A percentile compares a stretch with the other conserved stretches of the same genome.
Conservation (phyloP, 768 basidiomycete species). For the Kwoniella botswanensis region DNA sequence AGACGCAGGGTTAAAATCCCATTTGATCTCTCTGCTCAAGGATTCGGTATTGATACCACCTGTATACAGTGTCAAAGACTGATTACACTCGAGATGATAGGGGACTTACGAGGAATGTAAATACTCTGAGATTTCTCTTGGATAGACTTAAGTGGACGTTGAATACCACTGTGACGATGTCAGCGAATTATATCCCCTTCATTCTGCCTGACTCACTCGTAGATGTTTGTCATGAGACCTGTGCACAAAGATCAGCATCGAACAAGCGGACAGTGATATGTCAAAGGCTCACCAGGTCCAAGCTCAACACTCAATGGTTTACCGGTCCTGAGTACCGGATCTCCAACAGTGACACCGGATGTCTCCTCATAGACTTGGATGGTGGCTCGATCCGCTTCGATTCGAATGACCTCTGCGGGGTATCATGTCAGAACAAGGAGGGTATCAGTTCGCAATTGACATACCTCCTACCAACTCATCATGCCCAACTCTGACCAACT, state of each 20-base stretch:
- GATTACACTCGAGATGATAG: not conserved
- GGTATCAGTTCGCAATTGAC: slow-evolving; percentile 7
- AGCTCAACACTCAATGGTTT: slow-evolving; percentile 98
- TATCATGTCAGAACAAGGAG: not conserved
- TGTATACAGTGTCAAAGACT: not conserved
- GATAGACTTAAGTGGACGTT: slow-evolving; percentile 85
- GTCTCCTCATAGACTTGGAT: slow-evolving; percentile 99
- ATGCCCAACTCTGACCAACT: slow-evolving; percentile 83
- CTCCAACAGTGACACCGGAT: slow-evolving; percentile 97
- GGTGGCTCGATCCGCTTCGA: slow-evolving; percentile 96
- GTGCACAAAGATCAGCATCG: slow-evolving; percentile 16
- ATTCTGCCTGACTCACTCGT: slow-evolving; percentile 63
- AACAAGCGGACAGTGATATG: too few species aligned
- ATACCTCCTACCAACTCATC: slow-evolving; percentile 95
- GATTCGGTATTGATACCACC: slow-evolving; percentile 98
- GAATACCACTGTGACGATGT: slow-evolving; percentile 69
- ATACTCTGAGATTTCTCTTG: slow-evolving; percentile 98
- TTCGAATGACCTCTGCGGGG: slow-evolving; percentile 94
- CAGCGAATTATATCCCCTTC: not conserved
- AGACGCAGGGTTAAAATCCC: slow-evolving; percentile 89
- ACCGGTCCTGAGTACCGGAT: slow-evolving; percentile 95
- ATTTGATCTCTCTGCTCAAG: slow-evolving; percentile 81
- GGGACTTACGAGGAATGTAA: slow-evolving; percentile 75
- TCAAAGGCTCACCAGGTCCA: slow-evolving; percentile 74
- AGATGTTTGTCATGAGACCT: slow-evolving; percentile 99